A percentile compares a stretch with the other conserved stretches of the same genome.
phyloP scores from a whole-genome alignment of 2,329 filamentous ascomycete species.

The Penicillium aurantiogriseum region DNA sequence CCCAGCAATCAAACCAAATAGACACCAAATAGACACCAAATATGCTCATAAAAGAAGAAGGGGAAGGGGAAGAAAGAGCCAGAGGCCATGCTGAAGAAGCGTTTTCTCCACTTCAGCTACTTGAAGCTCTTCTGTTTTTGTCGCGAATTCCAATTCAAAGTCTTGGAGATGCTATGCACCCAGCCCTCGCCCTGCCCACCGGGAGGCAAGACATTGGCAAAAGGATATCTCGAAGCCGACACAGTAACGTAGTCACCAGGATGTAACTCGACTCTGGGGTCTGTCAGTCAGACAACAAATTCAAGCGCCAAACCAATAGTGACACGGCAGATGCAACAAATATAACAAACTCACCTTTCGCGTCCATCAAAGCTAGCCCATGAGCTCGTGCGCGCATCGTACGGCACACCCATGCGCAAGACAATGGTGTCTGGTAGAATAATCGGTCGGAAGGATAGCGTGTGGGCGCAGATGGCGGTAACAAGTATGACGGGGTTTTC shows the following conservation, averaged over 20 bases:
- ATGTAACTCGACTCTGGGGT: constrained; percentile 45
- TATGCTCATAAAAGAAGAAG: not conserved
- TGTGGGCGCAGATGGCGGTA: constrained; percentile 92
- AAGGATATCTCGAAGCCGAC: constrained; percentile 53
- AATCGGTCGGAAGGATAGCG: constrained; percentile 91
- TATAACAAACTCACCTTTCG: constrained; percentile 58
- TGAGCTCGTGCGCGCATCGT: constrained; percentile 80
- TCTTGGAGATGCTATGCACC: constrained; percentile 52
- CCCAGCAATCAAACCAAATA: not conserved
- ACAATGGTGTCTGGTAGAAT: constrained; percentile 96
- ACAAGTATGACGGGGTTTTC: constrained; percentile 96
- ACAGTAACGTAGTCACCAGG: constrained; percentile 54
- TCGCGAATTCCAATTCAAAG: constrained; percentile 52
- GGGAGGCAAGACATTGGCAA: constrained; percentile 50
- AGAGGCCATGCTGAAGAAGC: not conserved
- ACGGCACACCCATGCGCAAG: constrained; percentile 88
- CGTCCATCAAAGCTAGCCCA: constrained; percentile 99
- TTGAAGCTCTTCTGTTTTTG: constrained; percentile 46
- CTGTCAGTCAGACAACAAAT: constrained; percentile 14
- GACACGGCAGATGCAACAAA: not conserved
- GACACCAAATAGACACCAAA: not conserved
- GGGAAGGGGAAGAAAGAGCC: not conserved
- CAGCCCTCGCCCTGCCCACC: constrained; percentile 48
- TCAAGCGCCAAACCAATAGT: not conserved
- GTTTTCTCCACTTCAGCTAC: constrained; percentile 2